phyloP scores from a whole-genome alignment of 1,284 basidiomycete species.

The Erythrobasidium hasegawianum region DNA sequence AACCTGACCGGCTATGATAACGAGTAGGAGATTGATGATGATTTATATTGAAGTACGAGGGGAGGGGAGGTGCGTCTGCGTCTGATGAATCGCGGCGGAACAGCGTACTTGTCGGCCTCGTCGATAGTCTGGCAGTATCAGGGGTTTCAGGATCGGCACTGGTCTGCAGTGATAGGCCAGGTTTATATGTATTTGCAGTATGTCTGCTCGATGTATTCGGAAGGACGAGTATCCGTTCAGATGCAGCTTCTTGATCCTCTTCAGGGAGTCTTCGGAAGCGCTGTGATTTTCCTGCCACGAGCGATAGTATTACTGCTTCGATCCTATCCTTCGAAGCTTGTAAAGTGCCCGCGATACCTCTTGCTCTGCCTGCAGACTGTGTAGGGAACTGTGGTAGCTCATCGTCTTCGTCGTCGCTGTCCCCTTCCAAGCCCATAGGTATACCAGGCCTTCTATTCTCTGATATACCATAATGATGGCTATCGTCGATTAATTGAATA shows the following conservation, averaged over 20 bases:
- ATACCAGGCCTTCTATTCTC: background rate
- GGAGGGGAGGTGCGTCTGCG: constrained; percentile 22
- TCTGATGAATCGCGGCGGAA: constrained; percentile 5
- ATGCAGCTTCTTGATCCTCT: background rate
- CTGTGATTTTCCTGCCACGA: constrained; percentile 4
- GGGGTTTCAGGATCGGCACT: background rate
- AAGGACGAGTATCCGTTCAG: constrained; percentile 17
- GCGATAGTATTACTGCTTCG: constrained; percentile 13
- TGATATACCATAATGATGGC: background rate
- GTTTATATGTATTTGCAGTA: background rate
- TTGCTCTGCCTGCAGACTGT: too few relatives aligned
- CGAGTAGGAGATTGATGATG: background rate
- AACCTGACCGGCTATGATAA: background rate
- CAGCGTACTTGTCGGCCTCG: constrained; percentile 1
- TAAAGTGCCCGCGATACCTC: too few relatives aligned
- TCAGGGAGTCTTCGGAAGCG: background rate
- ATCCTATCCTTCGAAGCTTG: constrained; percentile 6
- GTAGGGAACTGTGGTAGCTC: constrained; percentile 14
- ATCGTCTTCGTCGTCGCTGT: constrained; percentile 32
- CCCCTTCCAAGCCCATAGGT: constrained; percentile 17
- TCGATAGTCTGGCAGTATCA: background rate
- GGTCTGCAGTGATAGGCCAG: background rate
- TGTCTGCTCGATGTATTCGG: constrained; percentile 6
- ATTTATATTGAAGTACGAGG: constrained; percentile 4
- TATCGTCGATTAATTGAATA: constrained; percentile 13